A percentile compares a stretch with the other conserved stretches of the same genome.
These are phyloP conservation scores for Penicillium psychrosexuale DNA, from an alignment of 2,329 filamentous ascomycete genomes.

Conservation along the genomic window DNA sequence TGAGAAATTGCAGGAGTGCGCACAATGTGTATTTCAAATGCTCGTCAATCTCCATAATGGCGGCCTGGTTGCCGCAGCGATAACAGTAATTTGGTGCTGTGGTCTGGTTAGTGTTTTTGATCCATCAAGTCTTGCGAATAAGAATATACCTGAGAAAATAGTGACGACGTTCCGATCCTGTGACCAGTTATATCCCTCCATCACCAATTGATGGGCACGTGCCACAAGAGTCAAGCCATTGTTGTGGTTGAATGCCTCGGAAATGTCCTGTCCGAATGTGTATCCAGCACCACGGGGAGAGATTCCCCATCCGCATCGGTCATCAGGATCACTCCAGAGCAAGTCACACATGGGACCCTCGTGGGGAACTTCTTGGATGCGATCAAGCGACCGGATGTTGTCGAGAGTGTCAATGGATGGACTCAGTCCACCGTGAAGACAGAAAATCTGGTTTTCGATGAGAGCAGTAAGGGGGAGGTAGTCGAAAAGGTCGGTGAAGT, in stretches of 20 bases:
- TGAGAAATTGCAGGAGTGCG: conserved; percentile 42
- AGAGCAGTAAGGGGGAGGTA: conserved; percentile 95
- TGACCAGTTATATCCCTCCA: conserved; percentile 99
- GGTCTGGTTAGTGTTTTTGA: not conserved
- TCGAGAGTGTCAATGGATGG: conserved; percentile 95
- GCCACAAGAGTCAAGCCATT: conserved; percentile 95
- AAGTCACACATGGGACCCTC: conserved; percentile 98
- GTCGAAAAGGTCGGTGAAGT: conserved; percentile 97
- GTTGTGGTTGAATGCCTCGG: conserved; percentile 98
- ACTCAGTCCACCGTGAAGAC: conserved; percentile 91
- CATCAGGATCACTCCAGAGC: conserved; percentile 96
- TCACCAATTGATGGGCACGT: conserved; percentile 94
- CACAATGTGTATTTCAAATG: conserved; percentile 99
- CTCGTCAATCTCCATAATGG: conserved; percentile 99
- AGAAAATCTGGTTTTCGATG: conserved; percentile 99
- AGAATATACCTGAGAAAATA: conserved; percentile 80
- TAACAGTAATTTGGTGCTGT: conserved; percentile 90
- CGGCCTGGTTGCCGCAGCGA: conserved; percentile 96
- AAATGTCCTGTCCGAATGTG: conserved; percentile 95
- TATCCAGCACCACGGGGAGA: conserved; percentile 91
- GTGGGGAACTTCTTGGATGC: conserved; percentile 97
- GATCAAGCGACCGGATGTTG: conserved; percentile 90
- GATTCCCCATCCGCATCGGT: conserved; percentile 93
- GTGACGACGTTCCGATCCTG: conserved; percentile 98
- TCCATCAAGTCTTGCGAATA: not conserved